Evolutionary conservation across 2,329 filamentous ascomycete genomes (phyloP), one percentile per base, ranked within the genome.

Genomic region (Amauroascus niger): DNA sequence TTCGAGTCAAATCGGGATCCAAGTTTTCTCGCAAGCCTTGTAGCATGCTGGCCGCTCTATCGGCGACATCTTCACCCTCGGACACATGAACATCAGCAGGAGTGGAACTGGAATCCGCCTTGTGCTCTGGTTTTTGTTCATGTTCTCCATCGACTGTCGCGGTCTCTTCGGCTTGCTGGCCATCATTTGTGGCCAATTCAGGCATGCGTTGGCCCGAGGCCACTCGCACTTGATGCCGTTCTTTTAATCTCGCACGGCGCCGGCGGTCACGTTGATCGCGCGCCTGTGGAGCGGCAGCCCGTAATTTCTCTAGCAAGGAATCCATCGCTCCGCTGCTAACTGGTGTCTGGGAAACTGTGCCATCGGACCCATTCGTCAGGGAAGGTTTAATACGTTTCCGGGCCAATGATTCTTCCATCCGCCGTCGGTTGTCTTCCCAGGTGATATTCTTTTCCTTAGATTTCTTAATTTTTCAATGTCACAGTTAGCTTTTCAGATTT

Each of bases 261-360:
- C 93, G 82, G 62, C 89, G 82, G 69, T 97, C 93, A 64, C 91
- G 81, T 69, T 94, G 86, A 68, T 96, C 90, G 67, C 87, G 79
- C 26, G 87, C 82, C 72, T 95, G 88, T 28, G 93, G 91, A 53
- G 90, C 91, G 1, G 93, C 93, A 53, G 89, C 90, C 55, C 93
- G 86, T 53, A 98, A 76, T 71, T 97, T 97, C 80, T 96, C 88
- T 47, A 98, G 80, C 22, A 98, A 75, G 39, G 86, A 88, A 72
- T 98, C 93, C 90, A 98, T 97, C 50, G 90, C 93, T 52, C 91
- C 93, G 6, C 88, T 88, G 53, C 81, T 84, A 30, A 79, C 79
- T 22, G 88, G 86, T 2, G 84, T 85, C 28, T 78, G 75, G 5
- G 82, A 82, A 16, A 68, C 68, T 11, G 73, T 71, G 14, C 72